phyloP scores from a whole-genome alignment of 371 early-diverging fungal species.

The Basidiobolus heterosporus region DNA sequence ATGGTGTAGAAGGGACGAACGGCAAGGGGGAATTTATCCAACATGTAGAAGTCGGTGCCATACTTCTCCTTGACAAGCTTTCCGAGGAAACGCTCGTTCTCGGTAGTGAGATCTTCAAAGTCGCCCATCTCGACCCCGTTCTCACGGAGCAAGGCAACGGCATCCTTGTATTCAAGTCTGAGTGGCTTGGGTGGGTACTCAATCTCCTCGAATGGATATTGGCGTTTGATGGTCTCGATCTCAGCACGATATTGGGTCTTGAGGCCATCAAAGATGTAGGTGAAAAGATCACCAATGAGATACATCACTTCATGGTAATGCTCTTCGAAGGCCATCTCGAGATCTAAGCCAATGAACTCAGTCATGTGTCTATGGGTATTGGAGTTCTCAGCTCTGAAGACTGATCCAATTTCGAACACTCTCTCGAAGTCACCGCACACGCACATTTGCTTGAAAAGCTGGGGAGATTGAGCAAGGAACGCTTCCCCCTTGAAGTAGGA shows the following conservation, averaged over 20 bases:
- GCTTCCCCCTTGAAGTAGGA: constrained; percentile 94
- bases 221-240: constrained; percentile 75
- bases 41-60: constrained; percentile 95
- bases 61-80: constrained; percentile 87
- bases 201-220: constrained; percentile 88
- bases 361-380: constrained; percentile 99
- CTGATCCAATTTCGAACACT: constrained; percentile 98
- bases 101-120: constrained; percentile 85
- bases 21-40: constrained; percentile 96
- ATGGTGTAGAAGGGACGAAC: constrained; percentile 99
- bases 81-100: constrained; percentile 87
- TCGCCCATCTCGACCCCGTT: constrained; percentile 85
- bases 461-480: constrained; percentile 97
- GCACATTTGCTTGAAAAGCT: constrained; percentile 99
- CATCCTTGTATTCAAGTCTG: constrained; percentile 79
- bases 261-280: constrained; percentile 78
- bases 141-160: constrained; percentile 80
- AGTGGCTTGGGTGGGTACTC: constrained; percentile 75
- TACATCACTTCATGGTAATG: constrained; percentile 81
- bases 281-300: constrained; percentile 81
- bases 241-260: constrained; percentile 67
- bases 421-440: constrained; percentile 95
- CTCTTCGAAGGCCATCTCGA: constrained; percentile 98
- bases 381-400: constrained; percentile 99
- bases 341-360: constrained; percentile 98